Conservation (phyloP, 2,329 filamentous ascomycete species). For the Aspergillus awamori region DNA sequence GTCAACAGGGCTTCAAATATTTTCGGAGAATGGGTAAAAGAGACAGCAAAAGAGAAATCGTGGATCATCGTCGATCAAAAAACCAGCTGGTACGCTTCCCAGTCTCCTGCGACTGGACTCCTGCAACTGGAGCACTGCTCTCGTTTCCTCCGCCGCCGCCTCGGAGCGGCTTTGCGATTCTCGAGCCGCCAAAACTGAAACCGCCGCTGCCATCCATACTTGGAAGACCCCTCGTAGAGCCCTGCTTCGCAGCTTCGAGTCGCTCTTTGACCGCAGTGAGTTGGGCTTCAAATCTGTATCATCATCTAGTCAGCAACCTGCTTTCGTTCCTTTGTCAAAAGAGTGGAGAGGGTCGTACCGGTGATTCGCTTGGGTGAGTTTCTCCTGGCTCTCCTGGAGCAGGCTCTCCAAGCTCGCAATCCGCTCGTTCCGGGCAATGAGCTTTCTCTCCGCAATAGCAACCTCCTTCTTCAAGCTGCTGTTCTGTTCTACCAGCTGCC, state of each 20-base stretch:
- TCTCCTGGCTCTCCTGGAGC: conserved; percentile 96
- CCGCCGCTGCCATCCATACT: conserved; percentile 65
- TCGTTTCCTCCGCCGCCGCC: conserved; percentile 47
- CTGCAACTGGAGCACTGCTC: conserved; percentile 41
- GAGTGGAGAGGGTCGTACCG: conserved; percentile 65
- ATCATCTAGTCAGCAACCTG: conserved; percentile 15
- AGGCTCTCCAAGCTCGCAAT: conserved; percentile 91
- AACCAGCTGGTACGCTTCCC: conserved; percentile 65
- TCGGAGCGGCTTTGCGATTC: conserved; percentile 67
- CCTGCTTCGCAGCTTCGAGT: conserved; percentile 89
- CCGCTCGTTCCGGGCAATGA: conserved; percentile 94
- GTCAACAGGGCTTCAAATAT: conserved; percentile 22
- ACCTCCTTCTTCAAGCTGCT: conserved; percentile 98
- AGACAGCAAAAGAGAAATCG: conserved; percentile 32
- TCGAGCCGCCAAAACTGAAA: conserved; percentile 69
- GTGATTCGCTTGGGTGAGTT: conserved; percentile 94
- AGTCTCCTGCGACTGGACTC: conserved; percentile 70
- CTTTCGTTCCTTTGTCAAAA: conserved; percentile 1
- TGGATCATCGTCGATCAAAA: conserved; percentile 49
- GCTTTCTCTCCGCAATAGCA: conserved; percentile 94
- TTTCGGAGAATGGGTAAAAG: conserved; percentile 28
- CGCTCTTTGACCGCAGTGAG: conserved; percentile 97
- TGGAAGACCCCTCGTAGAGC: conserved; percentile 81
- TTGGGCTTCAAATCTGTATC: conserved; percentile 86
- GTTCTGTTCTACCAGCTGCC: conserved; percentile 97